Evolutionary conservation across 352 stramenopile species (phyloP).

Genomic region (Elongisporangium prolatum): DNA sequence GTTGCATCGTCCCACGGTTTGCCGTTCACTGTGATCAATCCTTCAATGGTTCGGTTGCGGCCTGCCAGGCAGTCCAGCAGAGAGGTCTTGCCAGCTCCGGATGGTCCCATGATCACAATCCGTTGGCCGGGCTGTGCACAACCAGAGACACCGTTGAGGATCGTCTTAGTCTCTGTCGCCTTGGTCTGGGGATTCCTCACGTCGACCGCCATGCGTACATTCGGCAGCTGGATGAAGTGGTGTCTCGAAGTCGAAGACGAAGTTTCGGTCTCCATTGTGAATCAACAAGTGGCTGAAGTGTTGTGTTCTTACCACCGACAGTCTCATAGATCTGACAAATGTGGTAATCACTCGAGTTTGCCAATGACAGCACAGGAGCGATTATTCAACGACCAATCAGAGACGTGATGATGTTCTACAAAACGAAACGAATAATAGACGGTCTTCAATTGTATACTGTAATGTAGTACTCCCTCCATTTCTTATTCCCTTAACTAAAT

Average conservation of each 20-base stretch:
- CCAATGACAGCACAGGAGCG: too few relatives aligned
- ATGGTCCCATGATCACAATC: slow-evolving; percentile 65
- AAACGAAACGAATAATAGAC: too few relatives aligned
- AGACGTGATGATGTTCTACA: too few relatives aligned
- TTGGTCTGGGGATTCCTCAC: slow-evolving; percentile 43
- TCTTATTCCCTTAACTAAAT: too few relatives aligned
- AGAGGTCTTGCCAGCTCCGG: slow-evolving; percentile 88
- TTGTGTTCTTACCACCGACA: too few relatives aligned
- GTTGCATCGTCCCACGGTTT: slow-evolving; percentile 24
- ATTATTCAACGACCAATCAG: too few relatives aligned
- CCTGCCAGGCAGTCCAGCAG: slow-evolving; percentile 92
- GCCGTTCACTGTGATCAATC: slow-evolving; percentile 65
- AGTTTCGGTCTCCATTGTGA: too few relatives aligned
- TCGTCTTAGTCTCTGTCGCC: slow-evolving; percentile 34
- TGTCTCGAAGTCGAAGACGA: not conserved
- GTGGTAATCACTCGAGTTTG: too few relatives aligned
- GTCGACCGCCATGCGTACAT: slow-evolving; percentile 23
- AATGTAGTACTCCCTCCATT: too few relatives aligned
- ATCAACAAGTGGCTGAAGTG: too few relatives aligned
- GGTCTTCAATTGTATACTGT: too few relatives aligned
- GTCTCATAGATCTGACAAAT: too few relatives aligned
- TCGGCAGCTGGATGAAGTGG: slow-evolving; percentile 32
- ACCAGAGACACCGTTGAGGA: slow-evolving; percentile 49
- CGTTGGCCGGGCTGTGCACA: slow-evolving; percentile 41
- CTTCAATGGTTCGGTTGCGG: slow-evolving; percentile 72